phyloP scores from a whole-genome alignment of 2,329 filamentous ascomycete species.

The Nakataea oryzae region DNA sequence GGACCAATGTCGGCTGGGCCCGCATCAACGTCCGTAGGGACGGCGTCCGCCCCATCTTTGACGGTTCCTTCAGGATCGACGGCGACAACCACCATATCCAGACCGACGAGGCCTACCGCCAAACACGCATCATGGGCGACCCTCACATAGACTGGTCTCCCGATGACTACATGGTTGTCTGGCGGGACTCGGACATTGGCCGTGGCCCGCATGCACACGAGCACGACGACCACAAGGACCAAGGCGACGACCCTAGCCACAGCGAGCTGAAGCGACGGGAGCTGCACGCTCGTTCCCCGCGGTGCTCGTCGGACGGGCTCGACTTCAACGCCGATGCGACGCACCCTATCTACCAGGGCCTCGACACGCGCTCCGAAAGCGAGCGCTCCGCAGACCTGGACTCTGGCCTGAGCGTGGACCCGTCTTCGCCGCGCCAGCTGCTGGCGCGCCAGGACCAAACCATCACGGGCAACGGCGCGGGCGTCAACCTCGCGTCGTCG shows the following conservation, averaged over 20 bases:
- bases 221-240: background rate
- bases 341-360: conserved; percentile 52
- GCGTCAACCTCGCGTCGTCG: conserved; percentile 64
- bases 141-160: conserved; percentile 46
- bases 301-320: conserved; percentile 67
- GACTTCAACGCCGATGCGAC: conserved; percentile 66
- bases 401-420: conserved; percentile 26
- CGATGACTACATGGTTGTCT: conserved; percentile 79
- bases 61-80: conserved; percentile 76
- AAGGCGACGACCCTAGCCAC: conserved; percentile 23
- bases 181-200: conserved; percentile 78
- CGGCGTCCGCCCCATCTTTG: conserved; percentile 70
- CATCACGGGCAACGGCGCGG: conserved; percentile 63
- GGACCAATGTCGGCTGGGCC: conserved; percentile 80
- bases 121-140: conserved; percentile 62
- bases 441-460: conserved; percentile 64
- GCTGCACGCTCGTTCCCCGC: conserved; percentile 24
- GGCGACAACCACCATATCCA: conserved; percentile 83
- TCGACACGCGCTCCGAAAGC: conserved; percentile 31
- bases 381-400: conserved; percentile 15
- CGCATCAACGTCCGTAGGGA: conserved; percentile 69
- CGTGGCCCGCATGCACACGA: conserved; percentile 14
- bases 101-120: conserved; percentile 60
- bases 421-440: conserved; percentile 52
- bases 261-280: conserved; percentile 53